Base-by-base conservation (phyloP, 116 monocot genomes). In the Zostera marina region DNA sequence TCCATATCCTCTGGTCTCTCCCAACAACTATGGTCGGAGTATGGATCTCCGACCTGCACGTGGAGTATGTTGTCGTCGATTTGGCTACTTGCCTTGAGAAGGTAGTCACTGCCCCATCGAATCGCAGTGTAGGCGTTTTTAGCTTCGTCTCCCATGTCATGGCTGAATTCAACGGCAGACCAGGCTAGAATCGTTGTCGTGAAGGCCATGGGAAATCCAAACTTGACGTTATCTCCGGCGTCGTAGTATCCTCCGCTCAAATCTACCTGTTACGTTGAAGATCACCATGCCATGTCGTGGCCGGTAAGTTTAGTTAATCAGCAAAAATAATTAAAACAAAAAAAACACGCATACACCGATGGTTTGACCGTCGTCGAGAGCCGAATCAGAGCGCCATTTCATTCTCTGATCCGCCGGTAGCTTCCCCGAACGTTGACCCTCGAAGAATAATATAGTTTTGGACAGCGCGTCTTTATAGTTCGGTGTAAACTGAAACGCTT, bases 351-450 rank as follows among this genome's bases (percentile, higher is more conserved):
- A 32, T 32, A 32, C 32, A 32, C 32, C 32, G 5, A 32, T 32
- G 5, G 32, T 32, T 32, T 32, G 32, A 0, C 91, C 91, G 74
- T 91, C 90, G 52, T 62, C 71, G 61, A 90, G 79, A 51, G 72
- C 90, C 17, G 90, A 90, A 74, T 90, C 84, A 0, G 72, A 64
- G 41, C 91, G 91, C 91, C 91, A 91, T 2, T 58, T 44, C 22
- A 91, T 59, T n/a, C 81, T 71, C 74, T 91, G 91, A 52, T 66
- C 53, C 16, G 63, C 59, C 0, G 91, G 91, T 14, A 91, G 79
- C 55, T 43, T 54, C n/a, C 91, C 91, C 22, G 91, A 91, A 42
- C 91, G 78, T 74, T 91, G 91, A 41, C 85, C 91, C 63, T 91
- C 85, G 61, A 91, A 91, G 74, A 84, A 91, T 26, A 91, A 69